Conservation (phyloP, 2,329 filamentous ascomycete species). For the Ciborinia camelliae region DNA sequence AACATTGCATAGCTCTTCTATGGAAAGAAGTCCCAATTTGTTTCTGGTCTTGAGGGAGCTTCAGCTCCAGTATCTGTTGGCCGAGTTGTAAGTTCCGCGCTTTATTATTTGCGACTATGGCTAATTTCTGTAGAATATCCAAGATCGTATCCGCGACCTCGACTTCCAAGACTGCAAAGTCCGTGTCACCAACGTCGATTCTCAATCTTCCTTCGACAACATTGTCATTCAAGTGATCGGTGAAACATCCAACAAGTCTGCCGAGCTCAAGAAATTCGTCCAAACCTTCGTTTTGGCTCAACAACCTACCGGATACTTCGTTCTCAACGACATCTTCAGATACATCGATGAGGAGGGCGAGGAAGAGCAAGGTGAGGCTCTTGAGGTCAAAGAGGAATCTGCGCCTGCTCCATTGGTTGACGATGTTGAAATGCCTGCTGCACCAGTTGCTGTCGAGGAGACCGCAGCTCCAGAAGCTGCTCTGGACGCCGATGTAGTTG, state of each 20-base stretch:
- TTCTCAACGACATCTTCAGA: conserved; percentile 96
- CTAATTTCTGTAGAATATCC: conserved; percentile 65
- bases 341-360: conserved; percentile 85
- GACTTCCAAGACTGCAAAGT: conserved; percentile 98
- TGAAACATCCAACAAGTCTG: conserved; percentile 91
- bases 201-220: conserved; percentile 85
- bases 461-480: conserved; percentile 24
- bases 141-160: conserved; percentile 88
- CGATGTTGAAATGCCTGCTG: conserved; percentile 38
- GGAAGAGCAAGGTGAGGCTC: conserved; percentile 56
- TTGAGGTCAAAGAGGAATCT: conserved; percentile 35
- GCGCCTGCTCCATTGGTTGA: conserved; percentile 31
- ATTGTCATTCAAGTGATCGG: conserved; percentile 98
- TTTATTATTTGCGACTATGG: not conserved
- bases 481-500: conserved; percentile 54
- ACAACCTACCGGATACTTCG: conserved; percentile 96
- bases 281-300: conserved; percentile 97
- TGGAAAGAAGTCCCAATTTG: conserved; percentile 91
- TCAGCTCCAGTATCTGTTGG: conserved; percentile 82
- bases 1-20: conserved; percentile 70
- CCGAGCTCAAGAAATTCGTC: conserved; percentile 90
- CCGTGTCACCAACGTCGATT: conserved; percentile 95
- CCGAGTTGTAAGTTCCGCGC: conserved; percentile 63
- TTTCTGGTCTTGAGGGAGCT: conserved; percentile 88
- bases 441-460: conserved; percentile 38